These are phyloP conservation scores for Candida schatavii DNA, from an alignment of 805 yeast species.

Conservation along the genomic window DNA sequence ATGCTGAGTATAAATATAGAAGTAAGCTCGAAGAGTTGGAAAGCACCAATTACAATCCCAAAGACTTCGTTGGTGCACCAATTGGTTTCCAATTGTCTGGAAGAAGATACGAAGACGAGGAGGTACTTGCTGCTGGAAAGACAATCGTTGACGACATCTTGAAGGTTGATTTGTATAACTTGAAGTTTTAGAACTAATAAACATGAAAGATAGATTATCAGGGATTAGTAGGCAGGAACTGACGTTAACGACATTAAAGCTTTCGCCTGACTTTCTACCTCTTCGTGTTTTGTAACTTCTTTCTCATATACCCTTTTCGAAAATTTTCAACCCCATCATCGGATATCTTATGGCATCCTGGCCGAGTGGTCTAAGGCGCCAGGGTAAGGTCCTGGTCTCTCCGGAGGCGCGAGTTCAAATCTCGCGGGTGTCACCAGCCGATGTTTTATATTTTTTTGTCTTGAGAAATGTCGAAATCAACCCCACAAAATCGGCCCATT, in stretches of 20 bases:
- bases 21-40: constrained; percentile 48
- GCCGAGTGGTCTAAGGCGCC: constrained; percentile 32
- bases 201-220: background rate
- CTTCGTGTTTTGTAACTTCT: too few relatives aligned
- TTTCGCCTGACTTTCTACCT: too few relatives aligned
- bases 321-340: background rate
- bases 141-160: constrained; percentile 34
- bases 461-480: background rate
- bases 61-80: constrained; percentile 50
- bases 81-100: constrained; percentile 53
- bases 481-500: background rate
- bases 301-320: background rate
- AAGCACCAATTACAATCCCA: constrained; percentile 45
- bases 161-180: constrained; percentile 21
- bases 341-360: constrained; percentile 18
- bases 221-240: background rate
- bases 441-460: constrained; percentile 7
- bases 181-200: constrained; percentile 1
- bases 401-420: constrained; percentile 31
- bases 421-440: constrained; percentile 25
- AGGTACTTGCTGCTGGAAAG: constrained; percentile 48
- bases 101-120: constrained; percentile 56
- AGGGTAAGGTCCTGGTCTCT: constrained; percentile 31
- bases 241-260: background rate
- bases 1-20: constrained; percentile 36